Conservation (phyloP, 1,284 basidiomycete species). For the Coniferiporia sulphurascens region DNA sequence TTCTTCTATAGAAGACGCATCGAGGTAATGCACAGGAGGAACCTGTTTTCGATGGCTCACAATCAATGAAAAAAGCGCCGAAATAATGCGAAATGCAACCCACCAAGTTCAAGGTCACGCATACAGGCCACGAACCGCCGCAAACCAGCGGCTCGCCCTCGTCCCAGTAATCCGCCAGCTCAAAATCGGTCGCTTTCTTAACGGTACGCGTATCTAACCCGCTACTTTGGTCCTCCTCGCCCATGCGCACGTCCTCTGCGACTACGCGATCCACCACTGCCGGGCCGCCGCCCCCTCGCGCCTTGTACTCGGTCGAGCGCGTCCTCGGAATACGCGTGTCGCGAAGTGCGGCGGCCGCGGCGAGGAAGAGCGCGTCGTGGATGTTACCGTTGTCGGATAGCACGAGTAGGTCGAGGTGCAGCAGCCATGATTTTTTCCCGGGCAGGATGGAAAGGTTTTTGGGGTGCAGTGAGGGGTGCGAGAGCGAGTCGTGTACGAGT, state of each 20-base stretch:
- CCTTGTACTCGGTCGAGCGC: constrained; percentile 53
- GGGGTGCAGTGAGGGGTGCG: constrained; percentile 58
- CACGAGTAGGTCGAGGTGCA: constrained; percentile 64
- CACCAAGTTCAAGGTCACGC: constrained; percentile 72
- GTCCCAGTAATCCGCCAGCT: constrained; percentile 79
- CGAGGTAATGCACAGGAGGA: constrained; percentile 56
- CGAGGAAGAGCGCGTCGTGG: constrained; percentile 72
- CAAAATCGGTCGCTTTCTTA: constrained; percentile 62
- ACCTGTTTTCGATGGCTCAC: constrained; percentile 32
- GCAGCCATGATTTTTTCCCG: constrained; percentile 61
- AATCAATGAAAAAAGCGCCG: background rate
- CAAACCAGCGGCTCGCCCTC: constrained; percentile 58
- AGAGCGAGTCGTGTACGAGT: constrained; percentile 52
- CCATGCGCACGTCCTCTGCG: constrained; percentile 51
- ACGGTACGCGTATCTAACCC: constrained; percentile 54
- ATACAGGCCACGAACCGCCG: constrained; percentile 64
- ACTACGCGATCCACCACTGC: constrained; percentile 28
- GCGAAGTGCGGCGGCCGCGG: constrained; percentile 69
- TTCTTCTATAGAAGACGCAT: constrained; percentile 65
- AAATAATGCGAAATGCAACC: constrained; percentile 24
- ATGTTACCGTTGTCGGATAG: constrained; percentile 69
- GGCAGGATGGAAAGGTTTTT: constrained; percentile 58
- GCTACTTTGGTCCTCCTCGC: constrained; percentile 28
- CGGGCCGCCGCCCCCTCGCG: constrained; percentile 27
- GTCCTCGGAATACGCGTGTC: constrained; percentile 77